Evolutionary conservation across 139 green algal genomes (phyloP), one percentile per base, ranked within the genome.

Genomic region (Coelastrella sp.): DNA sequence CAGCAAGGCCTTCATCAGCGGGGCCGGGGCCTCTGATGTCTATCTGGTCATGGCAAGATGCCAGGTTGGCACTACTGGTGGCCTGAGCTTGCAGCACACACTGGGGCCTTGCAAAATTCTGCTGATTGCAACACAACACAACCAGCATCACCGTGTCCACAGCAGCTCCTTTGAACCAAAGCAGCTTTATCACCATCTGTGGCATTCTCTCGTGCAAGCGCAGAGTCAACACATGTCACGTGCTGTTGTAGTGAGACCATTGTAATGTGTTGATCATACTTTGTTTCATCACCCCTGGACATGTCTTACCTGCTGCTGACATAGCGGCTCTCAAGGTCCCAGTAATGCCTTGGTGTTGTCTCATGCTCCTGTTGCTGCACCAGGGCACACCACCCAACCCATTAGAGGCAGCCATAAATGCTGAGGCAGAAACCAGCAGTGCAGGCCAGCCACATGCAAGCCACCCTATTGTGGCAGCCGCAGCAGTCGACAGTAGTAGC

Each of bases 1-100:
- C 63, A 78, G 81, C 73, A 94, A 94, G 66, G 88, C 88, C 0
- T 91, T 89, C 65, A 87, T 91, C 79, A 92, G 89, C 9, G 88
- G 70, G 6, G 72, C 80, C 56, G 88, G 84, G 4, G 68, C 68
- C 11, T 84, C 73, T 56, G 85, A 90, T 25, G 85, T 90, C 9
- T 90, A 90, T 19, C 85, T 90, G 24, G 85, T 90, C 22, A 89
- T 82, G 70, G 68, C 70, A 8, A 72, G 84, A 27, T 72, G 49
- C 22, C 68, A 81, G 19, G 84, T 58, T 3, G 24, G 25, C 9
- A 57, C 25, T 6, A 14, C 63, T 72, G 63, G 63, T 17, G 15
- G 5, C 63, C 12, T 22, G 12, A 14, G 15, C 63, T 72, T 22
- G 63, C 63, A 72, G 63, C 63, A 22, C 63, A 72, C 1, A 72